phyloP scores from a whole-genome alignment of 1,284 basidiomycete species.

The Pseudozyma hubeiensis region DNA sequence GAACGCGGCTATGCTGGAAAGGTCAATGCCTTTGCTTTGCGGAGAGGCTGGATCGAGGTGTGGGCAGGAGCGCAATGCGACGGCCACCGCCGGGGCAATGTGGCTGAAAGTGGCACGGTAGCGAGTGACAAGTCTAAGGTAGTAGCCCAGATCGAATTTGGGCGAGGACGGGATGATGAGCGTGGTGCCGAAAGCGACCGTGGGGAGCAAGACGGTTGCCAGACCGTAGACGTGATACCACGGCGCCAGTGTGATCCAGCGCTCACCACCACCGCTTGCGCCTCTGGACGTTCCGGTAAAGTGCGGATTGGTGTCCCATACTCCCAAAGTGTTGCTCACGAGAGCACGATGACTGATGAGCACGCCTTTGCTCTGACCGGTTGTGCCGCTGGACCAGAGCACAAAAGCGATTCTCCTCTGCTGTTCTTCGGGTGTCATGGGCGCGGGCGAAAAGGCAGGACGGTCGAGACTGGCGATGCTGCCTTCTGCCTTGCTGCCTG shows the following conservation, averaged over 20 bases:
- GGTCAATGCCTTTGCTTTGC: slow-evolving; percentile 57
- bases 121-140: slow-evolving; percentile 65
- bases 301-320: slow-evolving; percentile 57
- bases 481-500: slow-evolving; percentile 42
- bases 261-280: slow-evolving; percentile 48
- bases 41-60: slow-evolving; percentile 45
- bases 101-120: slow-evolving; percentile 68
- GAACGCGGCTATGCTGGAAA: slow-evolving; percentile 66
- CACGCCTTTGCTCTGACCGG: slow-evolving; percentile 69
- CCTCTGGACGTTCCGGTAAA: slow-evolving; percentile 36
- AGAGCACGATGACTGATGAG: slow-evolving; percentile 66
- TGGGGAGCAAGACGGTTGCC: slow-evolving; percentile 63
- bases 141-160: slow-evolving; percentile 68
- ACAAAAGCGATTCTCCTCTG: slow-evolving; percentile 57
- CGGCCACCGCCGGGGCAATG: slow-evolving; percentile 70
- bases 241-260: slow-evolving; percentile 68
- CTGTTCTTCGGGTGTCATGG: slow-evolving; percentile 48
- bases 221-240: slow-evolving; percentile 68
- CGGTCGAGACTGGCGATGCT: slow-evolving; percentile 35
- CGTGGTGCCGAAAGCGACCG: slow-evolving; percentile 67
- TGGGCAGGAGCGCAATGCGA: slow-evolving; percentile 67
- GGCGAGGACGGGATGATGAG: slow-evolving; percentile 61
- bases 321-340: slow-evolving; percentile 59
- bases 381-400: slow-evolving; percentile 69
- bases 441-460: slow-evolving; percentile 28